phyloP scores from a whole-genome alignment of 768 basidiomycete genomes.

The Leucocoprinus leucothites region DNA sequence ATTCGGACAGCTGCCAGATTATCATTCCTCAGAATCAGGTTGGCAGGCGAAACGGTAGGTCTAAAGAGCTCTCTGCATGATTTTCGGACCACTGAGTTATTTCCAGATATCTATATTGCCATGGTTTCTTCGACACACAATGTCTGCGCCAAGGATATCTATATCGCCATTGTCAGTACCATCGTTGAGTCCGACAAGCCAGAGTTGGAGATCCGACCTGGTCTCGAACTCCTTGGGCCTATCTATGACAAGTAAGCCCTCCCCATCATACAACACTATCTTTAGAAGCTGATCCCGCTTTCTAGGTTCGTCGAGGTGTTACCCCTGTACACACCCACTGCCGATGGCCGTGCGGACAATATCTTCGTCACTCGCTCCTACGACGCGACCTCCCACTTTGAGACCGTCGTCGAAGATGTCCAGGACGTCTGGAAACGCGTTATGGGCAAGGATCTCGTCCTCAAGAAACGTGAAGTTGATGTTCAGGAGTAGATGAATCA shows the following conservation, averaged over 20 bases:
- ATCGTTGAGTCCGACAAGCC: conserved; percentile 94
- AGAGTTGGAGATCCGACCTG: conserved; percentile 90
- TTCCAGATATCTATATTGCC: conserved; percentile 94
- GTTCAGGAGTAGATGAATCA: conserved; percentile 40
- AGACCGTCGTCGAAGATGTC: conserved; percentile 97
- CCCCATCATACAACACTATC: neutral
- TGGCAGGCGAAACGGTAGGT: conserved; percentile 82
- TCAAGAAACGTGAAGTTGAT: conserved; percentile 85
- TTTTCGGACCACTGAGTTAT: neutral
- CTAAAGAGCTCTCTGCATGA: neutral
- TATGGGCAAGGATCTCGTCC: conserved; percentile 68
- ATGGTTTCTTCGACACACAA: conserved; percentile 97
- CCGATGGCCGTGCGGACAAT: conserved; percentile 77
- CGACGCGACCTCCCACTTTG: conserved; percentile 98
- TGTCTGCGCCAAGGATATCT: conserved; percentile 93
- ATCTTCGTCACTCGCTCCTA: conserved; percentile 98
- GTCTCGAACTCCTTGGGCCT: conserved; percentile 85
- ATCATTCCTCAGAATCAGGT: conserved; percentile 99
- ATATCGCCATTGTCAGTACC: conserved; percentile 97
- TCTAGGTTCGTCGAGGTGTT: conserved; percentile 86
- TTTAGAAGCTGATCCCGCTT: conserved; percentile 11
- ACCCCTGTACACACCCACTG: conserved; percentile 86
- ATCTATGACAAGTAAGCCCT: conserved; percentile 86
- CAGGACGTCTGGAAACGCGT: conserved; percentile 94
- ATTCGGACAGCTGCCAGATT: conserved; percentile 92